Conservation (phyloP, 1,284 basidiomycete genomes). For the Cerrena zonata region DNA sequence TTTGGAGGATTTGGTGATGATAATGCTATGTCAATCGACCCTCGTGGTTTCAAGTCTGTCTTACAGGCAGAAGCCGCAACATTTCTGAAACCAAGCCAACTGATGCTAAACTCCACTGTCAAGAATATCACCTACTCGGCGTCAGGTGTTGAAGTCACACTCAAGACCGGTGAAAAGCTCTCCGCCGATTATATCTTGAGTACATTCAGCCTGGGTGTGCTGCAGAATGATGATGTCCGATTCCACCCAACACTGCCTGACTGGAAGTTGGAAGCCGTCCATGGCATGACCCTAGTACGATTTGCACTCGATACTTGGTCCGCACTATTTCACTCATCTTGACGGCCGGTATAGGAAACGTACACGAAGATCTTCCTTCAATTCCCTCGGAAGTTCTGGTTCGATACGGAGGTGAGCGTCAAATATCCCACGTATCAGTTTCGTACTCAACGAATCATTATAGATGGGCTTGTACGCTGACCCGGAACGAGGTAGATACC, state of each 20-base stretch:
- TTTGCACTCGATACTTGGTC: constrained; percentile 25
- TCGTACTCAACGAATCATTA: background rate
- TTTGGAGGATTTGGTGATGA: constrained; percentile 53
- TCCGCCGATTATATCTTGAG: constrained; percentile 27
- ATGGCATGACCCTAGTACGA: constrained; percentile 56
- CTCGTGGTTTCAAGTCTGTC: constrained; percentile 53
- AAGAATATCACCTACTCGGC: constrained; percentile 44
- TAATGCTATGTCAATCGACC: constrained; percentile 52
- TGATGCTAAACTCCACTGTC: constrained; percentile 50
- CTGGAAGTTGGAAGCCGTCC: constrained; percentile 64
- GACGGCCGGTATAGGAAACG: background rate
- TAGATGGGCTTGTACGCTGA: constrained; percentile 62
- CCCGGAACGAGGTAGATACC: constrained; percentile 53
- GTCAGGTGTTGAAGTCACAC: constrained; percentile 34
- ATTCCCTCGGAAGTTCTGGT: constrained; percentile 67
- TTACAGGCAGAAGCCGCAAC: constrained; percentile 50
- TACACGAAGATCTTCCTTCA: constrained; percentile 64
- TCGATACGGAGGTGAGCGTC: constrained; percentile 47
- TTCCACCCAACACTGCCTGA: constrained; percentile 54
- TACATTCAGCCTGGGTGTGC: constrained; percentile 43
- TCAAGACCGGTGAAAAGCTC: constrained; percentile 36
- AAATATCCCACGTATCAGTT: background rate
- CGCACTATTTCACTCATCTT: no score
- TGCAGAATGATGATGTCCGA: constrained; percentile 58
- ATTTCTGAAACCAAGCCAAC: constrained; percentile 42